Evolutionary conservation across 225 moss, liverwort and hornwort species (phyloP), one percentile per base, ranked within the genome.

Genomic region (Thuidium tamariscinum): DNA sequence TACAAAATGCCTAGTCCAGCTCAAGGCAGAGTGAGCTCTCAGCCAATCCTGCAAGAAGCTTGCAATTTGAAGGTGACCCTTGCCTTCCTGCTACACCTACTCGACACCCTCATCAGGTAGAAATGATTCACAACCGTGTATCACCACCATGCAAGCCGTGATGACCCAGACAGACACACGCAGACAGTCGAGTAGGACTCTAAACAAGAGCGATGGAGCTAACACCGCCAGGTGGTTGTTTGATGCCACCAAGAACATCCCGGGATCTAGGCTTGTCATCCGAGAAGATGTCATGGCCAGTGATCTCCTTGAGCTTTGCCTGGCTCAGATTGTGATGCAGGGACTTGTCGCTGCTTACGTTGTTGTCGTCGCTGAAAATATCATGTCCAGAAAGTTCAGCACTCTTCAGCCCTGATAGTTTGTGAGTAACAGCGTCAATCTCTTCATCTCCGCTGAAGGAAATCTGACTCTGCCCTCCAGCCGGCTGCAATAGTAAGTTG

Each of bases 391-490:
- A 95, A 42, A 99, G 94, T 69, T 99, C 97, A 51, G 98, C 97
- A 83, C 93, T 94, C 75, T 98, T 99, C 87, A 94, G 90, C 32
- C 95, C 95, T 55, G 97, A 96, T 83, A 96, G 90, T 77, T 97
- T 99, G 91, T 93, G 97, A 25, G 94, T 90, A 30, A 92, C 36
- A 60, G 30, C 84, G 88, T 83, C 93, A 69, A 65, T 88, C 84
- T 85, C 94, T 89, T 66, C 94, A 37, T 91, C 88, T 27, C 85
- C 60, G 52, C 96, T 94, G 3, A 97, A 99, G 78, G 94, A 93
- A 48, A 99, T 96, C 92, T 99, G 98, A 85, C 98, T 96, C 81
- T 92, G 95, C 65, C 98, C 97, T 82, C 98, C 98, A 82, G 98
- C 98, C 89, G 98, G 98, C 98, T 98, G 96, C 89, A 75, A 84